phyloP scores from a whole-genome alignment of 345 rosid genomes.

The Capsella bursapastoris region DNA sequence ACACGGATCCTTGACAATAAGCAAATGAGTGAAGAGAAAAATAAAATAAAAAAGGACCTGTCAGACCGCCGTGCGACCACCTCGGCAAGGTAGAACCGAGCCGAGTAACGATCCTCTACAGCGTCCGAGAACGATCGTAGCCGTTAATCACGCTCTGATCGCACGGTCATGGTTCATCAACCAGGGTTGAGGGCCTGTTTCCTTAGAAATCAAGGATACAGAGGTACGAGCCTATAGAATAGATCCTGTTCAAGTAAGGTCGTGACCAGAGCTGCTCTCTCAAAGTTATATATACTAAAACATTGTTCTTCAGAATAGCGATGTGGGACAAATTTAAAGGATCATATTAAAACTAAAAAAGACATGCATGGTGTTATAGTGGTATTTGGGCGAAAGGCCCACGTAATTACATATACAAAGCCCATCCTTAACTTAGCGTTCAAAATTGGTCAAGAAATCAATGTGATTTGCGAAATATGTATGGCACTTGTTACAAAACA shows the following conservation, averaged over 20 bases:
- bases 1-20: no score
- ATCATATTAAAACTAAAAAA: not conserved
- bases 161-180: not conserved
- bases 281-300: not conserved
- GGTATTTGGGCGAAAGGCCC: not conserved
- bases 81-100: not conserved
- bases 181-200: not conserved
- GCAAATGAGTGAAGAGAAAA: no score
- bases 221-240: not conserved
- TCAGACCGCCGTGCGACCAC: slow-evolving; percentile 2
- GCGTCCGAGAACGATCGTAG: not conserved
- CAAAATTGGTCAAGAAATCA: not conserved
- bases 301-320: not conserved
- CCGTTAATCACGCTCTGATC: not conserved
- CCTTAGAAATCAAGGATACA: not conserved
- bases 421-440: not conserved
- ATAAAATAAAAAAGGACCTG: not conserved
- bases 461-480: not conserved
- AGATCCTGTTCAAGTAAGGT: slow-evolving; percentile 15
- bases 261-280: not conserved
- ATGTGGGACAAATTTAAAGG: not conserved
- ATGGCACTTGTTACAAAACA: no score
- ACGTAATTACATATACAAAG: not conserved
- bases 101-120: slow-evolving; percentile 5
- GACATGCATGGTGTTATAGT: not conserved